Percentiles rank a stretch among this genome's conserved stretches.
These are phyloP conservation scores for Orbilia quercus DNA, from an alignment of 2,329 filamentous ascomycete species.

Conservation along the genomic window DNA sequence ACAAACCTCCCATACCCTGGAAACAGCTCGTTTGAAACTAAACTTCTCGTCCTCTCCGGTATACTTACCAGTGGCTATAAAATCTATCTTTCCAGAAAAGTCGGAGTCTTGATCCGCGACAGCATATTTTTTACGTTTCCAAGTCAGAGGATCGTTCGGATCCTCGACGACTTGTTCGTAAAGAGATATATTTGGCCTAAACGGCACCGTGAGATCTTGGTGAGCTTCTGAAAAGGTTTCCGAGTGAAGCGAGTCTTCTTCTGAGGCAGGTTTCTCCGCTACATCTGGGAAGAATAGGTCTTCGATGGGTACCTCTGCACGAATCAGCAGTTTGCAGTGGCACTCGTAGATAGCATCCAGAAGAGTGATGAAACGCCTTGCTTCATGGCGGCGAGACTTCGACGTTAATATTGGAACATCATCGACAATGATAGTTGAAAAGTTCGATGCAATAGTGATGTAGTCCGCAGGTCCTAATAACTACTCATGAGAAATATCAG, in stretches of 20 bases:
- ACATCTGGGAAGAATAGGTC: conserved; percentile 79
- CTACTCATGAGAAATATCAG: conserved; percentile 60
- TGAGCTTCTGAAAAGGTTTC: conserved; percentile 79
- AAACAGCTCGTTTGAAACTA: conserved; percentile 80
- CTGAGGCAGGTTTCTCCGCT: conserved; percentile 61
- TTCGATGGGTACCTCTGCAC: conserved; percentile 76
- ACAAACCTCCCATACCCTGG: conserved; percentile 85
- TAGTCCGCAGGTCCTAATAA: conserved; percentile 81
- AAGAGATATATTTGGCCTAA: conserved; percentile 79
- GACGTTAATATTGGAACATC: conserved; percentile 75
- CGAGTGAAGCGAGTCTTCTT: conserved; percentile 70
- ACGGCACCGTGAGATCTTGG: conserved; percentile 79
- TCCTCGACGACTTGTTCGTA: conserved; percentile 64
- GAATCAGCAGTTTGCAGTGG: conserved; percentile 78
- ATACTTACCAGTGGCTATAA: conserved; percentile 74
- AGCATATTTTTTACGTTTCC: conserved; percentile 39
- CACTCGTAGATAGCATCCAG: conserved; percentile 84
- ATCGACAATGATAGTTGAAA: conserved; percentile 80
- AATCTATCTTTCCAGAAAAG: conserved; percentile 67
- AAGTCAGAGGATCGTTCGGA: conserved; percentile 33
- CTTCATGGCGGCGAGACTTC: conserved; percentile 78
- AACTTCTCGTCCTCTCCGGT: conserved; percentile 85
- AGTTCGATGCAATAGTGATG: conserved; percentile 81
- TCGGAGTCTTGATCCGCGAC: conserved; percentile 48
- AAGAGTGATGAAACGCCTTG: conserved; percentile 80